Evolutionary conservation across 805 yeast species (phyloP).

Genomic region (Hanseniaspora lachancei): DNA sequence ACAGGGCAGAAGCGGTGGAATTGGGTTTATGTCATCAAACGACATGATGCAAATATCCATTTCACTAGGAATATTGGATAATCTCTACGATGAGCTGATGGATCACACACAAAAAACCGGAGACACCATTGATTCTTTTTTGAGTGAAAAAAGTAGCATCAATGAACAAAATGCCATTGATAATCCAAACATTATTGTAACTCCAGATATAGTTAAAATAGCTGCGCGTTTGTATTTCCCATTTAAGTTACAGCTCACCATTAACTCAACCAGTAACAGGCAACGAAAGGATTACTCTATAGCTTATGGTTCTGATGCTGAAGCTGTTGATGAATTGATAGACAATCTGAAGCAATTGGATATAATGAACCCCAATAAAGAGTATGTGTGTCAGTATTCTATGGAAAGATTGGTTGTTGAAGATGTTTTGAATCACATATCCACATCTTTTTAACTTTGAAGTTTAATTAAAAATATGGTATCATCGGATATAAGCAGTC

Average conservation of each 20-base stretch:
- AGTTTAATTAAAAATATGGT: not conserved
- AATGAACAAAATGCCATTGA: not conserved
- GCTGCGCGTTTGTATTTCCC: conserved; percentile 41
- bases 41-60: conserved; percentile 33
- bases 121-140: not conserved
- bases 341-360: conserved; percentile 27
- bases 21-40: conserved; percentile 35
- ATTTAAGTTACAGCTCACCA: conserved; percentile 16
- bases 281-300: conserved; percentile 32
- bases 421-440: conserved; percentile 39
- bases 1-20: conserved; percentile 33
- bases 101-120: not conserved
- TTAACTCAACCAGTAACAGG: conserved; percentile 27
- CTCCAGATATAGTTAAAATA: conserved; percentile 39
- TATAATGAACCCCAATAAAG: not conserved
- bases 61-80: conserved; percentile 29
- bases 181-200: conserved; percentile 29
- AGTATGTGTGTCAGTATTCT: not conserved
- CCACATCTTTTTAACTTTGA: conserved; percentile 34
- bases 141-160: not conserved
- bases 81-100: not conserved
- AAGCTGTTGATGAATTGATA: conserved; percentile 28
- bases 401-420: conserved; percentile 36
- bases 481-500: not conserved
- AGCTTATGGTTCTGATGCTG: conserved; percentile 36